These are phyloP conservation scores for Pythium grandisporangium DNA, from an alignment of 352 stramenopile genomes.

Conservation along the genomic window DNA sequence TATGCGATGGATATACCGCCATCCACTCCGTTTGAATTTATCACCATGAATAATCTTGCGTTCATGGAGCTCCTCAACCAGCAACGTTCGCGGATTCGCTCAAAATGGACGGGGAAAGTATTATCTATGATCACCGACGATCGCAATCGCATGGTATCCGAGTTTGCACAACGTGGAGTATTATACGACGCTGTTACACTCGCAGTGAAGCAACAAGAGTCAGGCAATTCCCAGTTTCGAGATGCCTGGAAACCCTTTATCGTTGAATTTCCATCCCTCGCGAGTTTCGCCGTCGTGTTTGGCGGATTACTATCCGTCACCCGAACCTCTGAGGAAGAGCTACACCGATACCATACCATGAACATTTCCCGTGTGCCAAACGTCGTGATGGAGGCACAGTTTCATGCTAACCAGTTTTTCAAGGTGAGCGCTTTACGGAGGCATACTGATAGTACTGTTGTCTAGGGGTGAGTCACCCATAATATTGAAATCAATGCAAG, in stretches of 20 bases:
- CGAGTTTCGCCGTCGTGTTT: conserved; percentile 29
- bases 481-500: too few relatives aligned
- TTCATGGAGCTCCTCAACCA: conserved; percentile 45
- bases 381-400: conserved; percentile 19
- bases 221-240: conserved; percentile 13
- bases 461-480: conserved; percentile 8
- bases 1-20: conserved; percentile 31
- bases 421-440: conserved; percentile 21
- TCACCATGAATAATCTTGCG: conserved; percentile 32
- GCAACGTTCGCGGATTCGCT: conserved; percentile 29
- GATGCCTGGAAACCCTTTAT: conserved; percentile 26
- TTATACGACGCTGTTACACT: conserved; percentile 30
- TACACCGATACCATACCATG: conserved; percentile 5
- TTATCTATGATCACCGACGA: conserved; percentile 46
- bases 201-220: conserved; percentile 27
- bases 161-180: conserved; percentile 22
- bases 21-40: conserved; percentile 39
- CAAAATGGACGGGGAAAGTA: conserved; percentile 36
- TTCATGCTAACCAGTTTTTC: conserved; percentile 29
- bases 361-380: conserved; percentile 17
- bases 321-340: conserved; percentile 13
- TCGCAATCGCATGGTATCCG: conserved; percentile 37
- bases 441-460: conserved; percentile 21
- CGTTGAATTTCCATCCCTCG: conserved; percentile 27
- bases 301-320: conserved; percentile 21